phyloP scores from a whole-genome alignment of 768 basidiomycete genomes.

The Asterophora parasitica region DNA sequence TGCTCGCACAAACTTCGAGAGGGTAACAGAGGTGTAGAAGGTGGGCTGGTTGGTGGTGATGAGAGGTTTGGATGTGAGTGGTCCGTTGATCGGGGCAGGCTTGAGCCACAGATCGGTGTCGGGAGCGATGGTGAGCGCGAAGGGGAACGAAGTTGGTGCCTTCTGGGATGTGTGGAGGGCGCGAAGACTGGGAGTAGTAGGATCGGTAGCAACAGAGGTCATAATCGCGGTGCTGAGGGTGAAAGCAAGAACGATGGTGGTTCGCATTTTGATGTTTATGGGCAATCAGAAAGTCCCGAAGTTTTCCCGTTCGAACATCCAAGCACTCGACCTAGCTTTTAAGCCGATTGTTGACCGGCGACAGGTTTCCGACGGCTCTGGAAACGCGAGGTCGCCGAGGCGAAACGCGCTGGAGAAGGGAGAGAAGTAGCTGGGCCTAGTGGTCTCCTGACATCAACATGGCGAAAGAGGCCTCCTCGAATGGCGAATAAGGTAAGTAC shows the following conservation, averaged over 20 bases:
- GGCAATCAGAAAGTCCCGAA: too few species aligned
- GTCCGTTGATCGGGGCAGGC: slow-evolving; percentile 13
- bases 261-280: background rate
- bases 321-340: too few species aligned
- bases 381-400: too few species aligned
- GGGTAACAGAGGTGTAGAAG: slow-evolving; percentile 10
- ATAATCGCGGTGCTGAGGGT: background rate
- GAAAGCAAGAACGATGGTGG: background rate
- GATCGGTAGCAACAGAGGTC: background rate
- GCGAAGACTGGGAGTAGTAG: background rate
- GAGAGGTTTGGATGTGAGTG: slow-evolving; percentile 8
- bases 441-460: too few species aligned
- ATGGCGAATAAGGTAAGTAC: too few species aligned
- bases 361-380: too few species aligned
- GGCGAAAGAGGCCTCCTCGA: too few species aligned
- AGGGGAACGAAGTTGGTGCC: slow-evolving; percentile 15
- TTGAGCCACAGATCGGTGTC: slow-evolving; percentile 20
- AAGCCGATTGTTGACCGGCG: too few species aligned
- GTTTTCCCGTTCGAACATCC: too few species aligned
- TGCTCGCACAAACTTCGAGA: slow-evolving; percentile 13
- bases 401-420: too few species aligned
- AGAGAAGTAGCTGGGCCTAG: too few species aligned
- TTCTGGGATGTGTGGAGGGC: slow-evolving; percentile 15
- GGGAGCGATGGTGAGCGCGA: slow-evolving; percentile 9
- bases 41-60: slow-evolving; percentile 14